A percentile compares a stretch with the other conserved stretches of the same genome.
Evolutionary conservation across 805 yeast species (phyloP).

Genomic region (Saccharomycopsis synnaedendra): DNA sequence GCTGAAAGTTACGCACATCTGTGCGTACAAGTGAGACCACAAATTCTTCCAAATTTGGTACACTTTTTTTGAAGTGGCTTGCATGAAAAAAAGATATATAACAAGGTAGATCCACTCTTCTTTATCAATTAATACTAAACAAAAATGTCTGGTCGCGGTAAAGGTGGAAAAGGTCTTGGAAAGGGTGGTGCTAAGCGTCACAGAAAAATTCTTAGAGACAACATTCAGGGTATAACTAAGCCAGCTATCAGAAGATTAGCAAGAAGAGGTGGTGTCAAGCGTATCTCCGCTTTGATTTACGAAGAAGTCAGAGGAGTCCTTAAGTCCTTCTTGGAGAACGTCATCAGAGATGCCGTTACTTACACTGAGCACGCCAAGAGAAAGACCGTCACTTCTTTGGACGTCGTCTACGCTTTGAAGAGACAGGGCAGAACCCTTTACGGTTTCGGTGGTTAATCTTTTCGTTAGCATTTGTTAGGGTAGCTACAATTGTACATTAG

Average conservation of each 20-base stretch:
- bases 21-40: too few relatives aligned
- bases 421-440: conserved; percentile 99
- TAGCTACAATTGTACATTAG: neutral
- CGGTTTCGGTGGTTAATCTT: conserved; percentile 97
- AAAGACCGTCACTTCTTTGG: conserved; percentile 98
- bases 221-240: conserved; percentile 99
- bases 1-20: too few relatives aligned
- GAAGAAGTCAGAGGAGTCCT: conserved; percentile 98
- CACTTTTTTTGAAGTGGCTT: too few relatives aligned
- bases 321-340: conserved; percentile 91
- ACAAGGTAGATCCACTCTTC: neutral
- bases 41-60: too few relatives aligned
- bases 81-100: too few relatives aligned
- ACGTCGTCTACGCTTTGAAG: conserved; percentile 98
- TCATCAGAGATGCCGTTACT: conserved; percentile 98
- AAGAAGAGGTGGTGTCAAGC: conserved; percentile 99
- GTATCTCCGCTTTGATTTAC: conserved; percentile 97
- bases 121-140: conserved; percentile 3
- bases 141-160: conserved; percentile 97
- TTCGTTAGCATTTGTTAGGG: neutral
- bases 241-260: conserved; percentile 99
- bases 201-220: conserved; percentile 98
- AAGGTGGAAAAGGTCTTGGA: conserved; percentile 99
- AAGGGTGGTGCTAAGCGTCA: conserved; percentile 99
- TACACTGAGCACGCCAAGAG: conserved; percentile 99